A percentile compares a stretch with the other conserved stretches of the same genome.
Conservation (phyloP, 1,284 basidiomycete genomes). For the Ustilago cynodontis region DNA sequence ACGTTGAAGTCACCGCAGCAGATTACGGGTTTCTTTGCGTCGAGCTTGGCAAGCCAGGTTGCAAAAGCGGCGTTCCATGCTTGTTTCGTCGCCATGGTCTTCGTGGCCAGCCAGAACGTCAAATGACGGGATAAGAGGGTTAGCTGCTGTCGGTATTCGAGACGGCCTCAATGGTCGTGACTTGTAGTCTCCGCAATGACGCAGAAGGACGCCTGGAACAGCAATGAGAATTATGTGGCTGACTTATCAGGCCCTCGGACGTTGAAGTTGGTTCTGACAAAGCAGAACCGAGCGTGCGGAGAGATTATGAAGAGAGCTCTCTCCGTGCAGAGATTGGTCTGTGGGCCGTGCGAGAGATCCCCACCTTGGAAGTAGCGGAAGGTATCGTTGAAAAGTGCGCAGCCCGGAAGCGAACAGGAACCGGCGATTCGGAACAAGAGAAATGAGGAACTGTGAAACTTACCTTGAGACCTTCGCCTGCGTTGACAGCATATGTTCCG, state of each 20-base stretch:
- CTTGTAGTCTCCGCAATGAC: neutral
- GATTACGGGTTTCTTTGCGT: slow-evolving; percentile 83
- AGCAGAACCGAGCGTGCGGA: slow-evolving; percentile 12
- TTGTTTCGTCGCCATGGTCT: slow-evolving; percentile 56
- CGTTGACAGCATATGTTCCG: slow-evolving; percentile 89
- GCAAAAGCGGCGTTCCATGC: slow-evolving; percentile 71
- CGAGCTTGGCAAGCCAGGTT: slow-evolving; percentile 78
- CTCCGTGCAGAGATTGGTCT: slow-evolving; percentile 8
- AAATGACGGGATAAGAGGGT: too few species aligned
- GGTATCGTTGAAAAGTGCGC: slow-evolving; percentile 17
- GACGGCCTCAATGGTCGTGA: too few species aligned
- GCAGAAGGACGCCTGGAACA: neutral
- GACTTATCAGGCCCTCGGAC: slow-evolving; percentile 40
- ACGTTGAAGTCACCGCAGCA: slow-evolving; percentile 92
- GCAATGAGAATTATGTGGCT: slow-evolving; percentile 26
- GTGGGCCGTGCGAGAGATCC: slow-evolving; percentile 21
- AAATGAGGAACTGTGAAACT: slow-evolving; percentile 3
- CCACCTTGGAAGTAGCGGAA: slow-evolving; percentile 40
- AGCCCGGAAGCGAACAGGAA: slow-evolving; percentile 6
- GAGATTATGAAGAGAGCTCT: slow-evolving; percentile 37
- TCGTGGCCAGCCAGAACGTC: too few species aligned
- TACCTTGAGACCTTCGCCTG: slow-evolving; percentile 83
- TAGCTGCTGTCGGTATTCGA: neutral
- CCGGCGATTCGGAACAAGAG: too few species aligned
- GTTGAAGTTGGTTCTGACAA: neutral